Conservation (phyloP, 257 asterid species). For the Jacaranda mimosifolia region DNA sequence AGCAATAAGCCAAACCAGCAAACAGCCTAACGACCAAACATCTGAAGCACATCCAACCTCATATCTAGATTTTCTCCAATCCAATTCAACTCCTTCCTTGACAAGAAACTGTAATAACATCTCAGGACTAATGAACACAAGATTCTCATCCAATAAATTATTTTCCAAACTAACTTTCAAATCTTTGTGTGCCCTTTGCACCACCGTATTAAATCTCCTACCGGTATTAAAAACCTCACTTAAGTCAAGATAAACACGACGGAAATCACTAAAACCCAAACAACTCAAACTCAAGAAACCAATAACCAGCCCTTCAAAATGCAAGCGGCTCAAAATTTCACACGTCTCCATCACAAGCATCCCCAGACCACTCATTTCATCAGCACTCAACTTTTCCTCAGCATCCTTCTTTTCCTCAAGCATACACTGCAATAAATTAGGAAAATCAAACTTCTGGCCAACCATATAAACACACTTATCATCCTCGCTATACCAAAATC, state of each 20-base stretch:
- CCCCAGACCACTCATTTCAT: slow-evolving; percentile 47
- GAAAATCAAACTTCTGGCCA: slow-evolving; percentile 53
- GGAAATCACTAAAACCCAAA: slow-evolving; percentile 62
- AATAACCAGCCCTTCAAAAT: slow-evolving; percentile 61
- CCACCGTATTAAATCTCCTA: slow-evolving; percentile 46
- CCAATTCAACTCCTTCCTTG: slow-evolving; percentile 48
- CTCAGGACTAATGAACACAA: slow-evolving; percentile 78
- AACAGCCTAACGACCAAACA: slow-evolving; percentile 85
- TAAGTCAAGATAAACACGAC: slow-evolving; percentile 63
- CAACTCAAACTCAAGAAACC: slow-evolving; percentile 66
- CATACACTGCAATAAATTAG: slow-evolving; percentile 41
- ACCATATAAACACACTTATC: slow-evolving; percentile 63
- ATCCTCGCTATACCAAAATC: slow-evolving; percentile 75
- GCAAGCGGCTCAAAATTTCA: slow-evolving; percentile 68
- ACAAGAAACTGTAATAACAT: slow-evolving; percentile 46
- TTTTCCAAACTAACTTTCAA: slow-evolving; percentile 38
- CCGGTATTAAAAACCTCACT: slow-evolving; percentile 57
- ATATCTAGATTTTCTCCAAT: slow-evolving; percentile 38
- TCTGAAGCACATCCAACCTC: slow-evolving; percentile 71
- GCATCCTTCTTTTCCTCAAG: slow-evolving; percentile 38
- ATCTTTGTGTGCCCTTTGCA: slow-evolving; percentile 36
- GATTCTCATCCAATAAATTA: slow-evolving; percentile 37
- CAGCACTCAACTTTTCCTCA: slow-evolving; percentile 36
- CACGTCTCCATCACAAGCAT: slow-evolving; percentile 72
- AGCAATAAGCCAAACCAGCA: slow-evolving; percentile 60